Evolutionary conservation across 2,329 filamentous ascomycete species (phyloP).

Genomic region (Alternaria arbusti): DNA sequence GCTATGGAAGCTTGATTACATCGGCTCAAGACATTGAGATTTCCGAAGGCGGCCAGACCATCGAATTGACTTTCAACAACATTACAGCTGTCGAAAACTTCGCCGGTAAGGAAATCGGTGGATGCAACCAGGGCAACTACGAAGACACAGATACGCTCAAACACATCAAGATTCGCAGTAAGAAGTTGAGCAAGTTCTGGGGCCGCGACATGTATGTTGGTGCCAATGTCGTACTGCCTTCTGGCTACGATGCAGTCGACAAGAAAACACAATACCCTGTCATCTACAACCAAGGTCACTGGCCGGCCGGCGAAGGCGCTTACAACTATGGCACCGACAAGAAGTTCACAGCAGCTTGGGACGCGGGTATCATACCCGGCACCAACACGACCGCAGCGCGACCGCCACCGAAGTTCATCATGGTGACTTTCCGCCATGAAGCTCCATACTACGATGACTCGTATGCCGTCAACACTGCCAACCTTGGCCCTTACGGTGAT

Average conservation of each 20-base stretch:
- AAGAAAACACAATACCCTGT: slow-evolving; percentile 43
- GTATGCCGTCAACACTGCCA: slow-evolving; percentile 50
- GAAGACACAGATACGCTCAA: slow-evolving; percentile 42
- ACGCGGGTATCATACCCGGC: slow-evolving; percentile 38
- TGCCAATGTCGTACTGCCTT: slow-evolving; percentile 45
- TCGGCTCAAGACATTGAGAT: slow-evolving; percentile 31
- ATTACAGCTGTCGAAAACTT: slow-evolving; percentile 29
- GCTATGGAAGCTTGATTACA: slow-evolving; percentile 41
- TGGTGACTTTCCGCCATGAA: slow-evolving; percentile 49
- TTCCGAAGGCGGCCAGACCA: slow-evolving; percentile 33
- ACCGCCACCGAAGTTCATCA: slow-evolving; percentile 45
- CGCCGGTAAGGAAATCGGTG: slow-evolving; percentile 45
- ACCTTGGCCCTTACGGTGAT: slow-evolving; percentile 49
- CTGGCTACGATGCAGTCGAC: slow-evolving; percentile 42
- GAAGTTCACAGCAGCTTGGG: slow-evolving; percentile 37
- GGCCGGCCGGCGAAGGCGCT: slow-evolving; percentile 31
- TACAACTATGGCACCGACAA: slow-evolving; percentile 26
- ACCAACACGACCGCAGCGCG: slow-evolving; percentile 32
- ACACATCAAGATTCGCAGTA: slow-evolving; percentile 48
- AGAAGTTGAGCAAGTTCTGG: slow-evolving; percentile 47
- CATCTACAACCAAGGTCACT: slow-evolving; percentile 47
- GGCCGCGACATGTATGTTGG: slow-evolving; percentile 47
- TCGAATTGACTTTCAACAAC: slow-evolving; percentile 42
- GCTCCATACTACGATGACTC: slow-evolving; percentile 49
- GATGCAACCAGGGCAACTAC: slow-evolving; percentile 50